Base-by-base conservation (phyloP, 768 basidiomycete genomes). In the Agaricus sinodeliciosus region DNA sequence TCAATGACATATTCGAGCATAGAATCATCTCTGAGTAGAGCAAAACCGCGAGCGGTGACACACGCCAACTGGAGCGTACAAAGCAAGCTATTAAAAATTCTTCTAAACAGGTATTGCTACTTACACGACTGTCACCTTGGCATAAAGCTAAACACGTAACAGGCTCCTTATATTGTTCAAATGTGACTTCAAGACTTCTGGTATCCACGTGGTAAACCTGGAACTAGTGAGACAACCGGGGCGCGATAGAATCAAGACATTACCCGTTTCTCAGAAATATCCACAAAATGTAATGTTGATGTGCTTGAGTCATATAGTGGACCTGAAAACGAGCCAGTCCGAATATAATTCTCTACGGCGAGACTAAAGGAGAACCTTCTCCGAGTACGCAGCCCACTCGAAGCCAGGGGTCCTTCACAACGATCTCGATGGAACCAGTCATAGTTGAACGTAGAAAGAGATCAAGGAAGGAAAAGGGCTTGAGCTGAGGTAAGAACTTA, bases 221-320 rank as follows among this genome's bases (percentile, higher is more conserved):
- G 47, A 15, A 41, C 35, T 49, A 26, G 55, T 58, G 46, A 41
- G 11, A 11, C 11, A 31, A 15, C 25, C 7, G 18, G 42, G 52
- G 34, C 48, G 16, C 34, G 52, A 59, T 50, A 27, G 51, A 31
- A 27, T 19, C 41, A 22, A 37, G 18, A 41, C 45, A 58, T 49
- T 57, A 78, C 82, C 70, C 78, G 80, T 54, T 72, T 69, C 56
- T 77, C 73, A 31, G 68, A 63, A 45, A 86, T 86, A 60, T 87
- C 85, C 43, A 87, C 81, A 63, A 88, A 86, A 65, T 87, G 84
- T 35, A 87, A 62, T 22, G 69, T 73, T 9, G 70, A 71, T 1
- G 78, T 78, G 42, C 57, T 60, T 11, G 76, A 65, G 56, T 87
- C 84, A 61, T 82, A 86, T 12, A 87, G 54, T 5, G 85, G 85